Base-by-base conservation (phyloP, 805 yeast species). In the Candida wancherniae region DNA sequence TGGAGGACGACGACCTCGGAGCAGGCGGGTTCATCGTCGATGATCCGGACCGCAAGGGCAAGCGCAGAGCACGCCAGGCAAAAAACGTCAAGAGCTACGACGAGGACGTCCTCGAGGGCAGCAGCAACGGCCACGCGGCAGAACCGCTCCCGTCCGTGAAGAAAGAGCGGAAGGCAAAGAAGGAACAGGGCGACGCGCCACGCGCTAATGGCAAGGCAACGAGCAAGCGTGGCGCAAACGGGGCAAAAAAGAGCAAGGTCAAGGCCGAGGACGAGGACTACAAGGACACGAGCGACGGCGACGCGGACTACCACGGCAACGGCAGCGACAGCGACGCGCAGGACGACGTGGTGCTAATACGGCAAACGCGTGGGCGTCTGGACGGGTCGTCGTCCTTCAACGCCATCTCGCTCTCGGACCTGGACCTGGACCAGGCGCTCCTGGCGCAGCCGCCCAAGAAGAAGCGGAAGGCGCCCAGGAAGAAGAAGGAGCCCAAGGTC, bases 401-500 rank as follows among this genome's bases (percentile, higher is more conserved):
- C 6, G 60, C 63, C 6, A 58, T 59, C 9, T 30, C 35, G 8
- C 36, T 58, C 21, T 47, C 55, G 2, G 63, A 56, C n/a, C 51
- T 40, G 6, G 58, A 53, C 13, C 33, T 34, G 25, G 44, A 37
- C 7, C 37, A 37, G 29, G 25, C 22, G 10, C 27, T 36, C 15
- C 26, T 22, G 7, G 30, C 29, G 10, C 35, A 36, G 9, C 45
- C 44, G 4, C 33, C 40, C 8, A 45, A 39, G 23, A 52, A 53
- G 27, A 53, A 51, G 38, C 44, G 51, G 39, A 35, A 44, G 26
- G 30, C 45, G 14, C 25, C 47, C 10, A 37, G 53, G 13, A 60
- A 57, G 42, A 56, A 60, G 43, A 58, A 61, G 36, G 60, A 55
- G 19, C 67, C 70, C 9, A 70, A 71, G 43, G 79, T 76, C 6